phyloP scores from a whole-genome alignment of 495 filamentous ascomycete species.

The Hypoxylon intermedium region DNA sequence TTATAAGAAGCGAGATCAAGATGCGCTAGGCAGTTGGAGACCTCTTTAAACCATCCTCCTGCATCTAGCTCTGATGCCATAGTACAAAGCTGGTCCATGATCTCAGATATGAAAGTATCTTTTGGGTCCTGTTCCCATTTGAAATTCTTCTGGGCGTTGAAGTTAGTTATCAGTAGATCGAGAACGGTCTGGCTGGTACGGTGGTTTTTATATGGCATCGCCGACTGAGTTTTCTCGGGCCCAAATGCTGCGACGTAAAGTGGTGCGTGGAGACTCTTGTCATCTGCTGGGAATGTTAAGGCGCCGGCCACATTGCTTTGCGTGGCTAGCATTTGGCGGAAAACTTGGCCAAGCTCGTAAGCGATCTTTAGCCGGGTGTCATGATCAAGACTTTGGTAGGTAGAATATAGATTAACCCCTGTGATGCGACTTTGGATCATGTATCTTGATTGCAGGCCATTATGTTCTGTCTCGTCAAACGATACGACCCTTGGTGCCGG shows the following conservation, averaged over 20 bases:
- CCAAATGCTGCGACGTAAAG: not conserved
- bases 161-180: not conserved
- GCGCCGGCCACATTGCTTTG: not conserved
- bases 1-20: slow-evolving; percentile 8
- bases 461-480: slow-evolving; percentile 48
- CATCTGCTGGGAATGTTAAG: not conserved
- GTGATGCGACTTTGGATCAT: slow-evolving; percentile 1
- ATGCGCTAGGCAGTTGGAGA: slow-evolving; percentile 5
- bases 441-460: slow-evolving; percentile 43
- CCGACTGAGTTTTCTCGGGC: too few relatives aligned
- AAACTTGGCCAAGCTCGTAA: not conserved
- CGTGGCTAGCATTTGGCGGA: not conserved
- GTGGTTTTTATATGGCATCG: not conserved
- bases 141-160: not conserved
- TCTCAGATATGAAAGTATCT: not conserved
- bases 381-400: not conserved
- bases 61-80: not conserved
- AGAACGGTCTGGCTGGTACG: not conserved
- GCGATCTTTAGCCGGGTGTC: not conserved
- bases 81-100: not conserved
- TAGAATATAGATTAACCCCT: not conserved
- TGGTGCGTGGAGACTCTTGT: not conserved
- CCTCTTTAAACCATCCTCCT: not conserved
- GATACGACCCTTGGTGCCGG: slow-evolving; percentile 54
- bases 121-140: not conserved